Evolutionary conservation across 1,284 basidiomycete species (phyloP), one percentile per base, ranked within the genome.

Genomic region (Leccinum brunneo-olivaceum): DNA sequence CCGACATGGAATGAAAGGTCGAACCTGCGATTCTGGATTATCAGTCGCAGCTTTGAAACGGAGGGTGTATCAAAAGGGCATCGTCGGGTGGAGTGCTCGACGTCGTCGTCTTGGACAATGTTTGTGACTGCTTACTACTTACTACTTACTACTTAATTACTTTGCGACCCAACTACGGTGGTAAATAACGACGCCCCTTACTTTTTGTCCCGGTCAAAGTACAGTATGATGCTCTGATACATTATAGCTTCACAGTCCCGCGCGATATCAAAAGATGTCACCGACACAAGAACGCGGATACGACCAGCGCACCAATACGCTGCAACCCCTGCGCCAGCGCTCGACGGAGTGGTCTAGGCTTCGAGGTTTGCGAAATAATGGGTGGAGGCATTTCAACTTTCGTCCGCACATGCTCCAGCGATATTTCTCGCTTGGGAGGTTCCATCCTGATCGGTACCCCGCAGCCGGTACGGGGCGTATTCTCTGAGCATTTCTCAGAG

Each of bases 111-210:
- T 36, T 42, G 34, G 41, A 47, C 44, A 39, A 44, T 65, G 62
- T 65, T 61, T 61, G 60, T 35, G 45, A 51, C 42, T 64, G 60
- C 62, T 61, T 61, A 63, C 52, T 19, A 37, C 37, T 34, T 46
- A 35, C n/a, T n/a, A n/a, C n/a, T n/a, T 48, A 47, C 35, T 19
- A 37, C 37, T 34, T 46, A 35, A 51, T 49, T 45, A 51, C 50
- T 41, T 45, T n/a, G n/a, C n/a, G n/a, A n/a, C n/a, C n/a, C n/a
- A n/a, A n/a, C n/a, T n/a, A n/a, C n/a, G n/a, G n/a, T n/a, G n/a
- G n/a, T n/a, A n/a, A n/a, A n/a, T n/a, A n/a, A n/a, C n/a, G n/a
- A n/a, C n/a, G n/a, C n/a, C n/a, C n/a, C n/a, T n/a, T n/a, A n/a
- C n/a, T n/a, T n/a, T n/a, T n/a, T n/a, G n/a, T n/a, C n/a, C n/a